A percentile compares a stretch with the other conserved stretches of the same genome.
Evolutionary conservation across 176 grass and related monocot genomes (phyloP).

Genomic region (Elymus sibiricus): DNA sequence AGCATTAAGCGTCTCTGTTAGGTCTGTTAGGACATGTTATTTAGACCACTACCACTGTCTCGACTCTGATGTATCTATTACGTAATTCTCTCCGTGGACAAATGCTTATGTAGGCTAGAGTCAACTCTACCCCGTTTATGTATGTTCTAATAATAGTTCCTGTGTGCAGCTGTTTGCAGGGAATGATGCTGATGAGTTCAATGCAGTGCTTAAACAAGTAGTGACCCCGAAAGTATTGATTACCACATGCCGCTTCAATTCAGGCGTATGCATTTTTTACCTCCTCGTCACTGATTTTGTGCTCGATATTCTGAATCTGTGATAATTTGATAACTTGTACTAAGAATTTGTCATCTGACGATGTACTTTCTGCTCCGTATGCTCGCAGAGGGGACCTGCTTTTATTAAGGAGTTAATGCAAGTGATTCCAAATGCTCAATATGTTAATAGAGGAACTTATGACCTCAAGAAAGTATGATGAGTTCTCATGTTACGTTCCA

Average conservation of each 20-base stretch:
- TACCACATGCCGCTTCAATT: slow-evolving; percentile 90
- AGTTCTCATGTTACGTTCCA: neutral
- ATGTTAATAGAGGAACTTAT: slow-evolving; percentile 83
- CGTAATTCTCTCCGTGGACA: neutral
- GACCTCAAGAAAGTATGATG: slow-evolving; percentile 91
- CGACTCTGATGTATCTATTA: neutral
- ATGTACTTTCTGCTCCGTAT: slow-evolving; percentile 10
- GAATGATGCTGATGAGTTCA: slow-evolving; percentile 96
- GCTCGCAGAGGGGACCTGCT: slow-evolving; percentile 65
- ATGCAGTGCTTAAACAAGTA: slow-evolving; percentile 63
- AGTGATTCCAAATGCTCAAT: slow-evolving; percentile 86
- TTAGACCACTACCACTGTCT: neutral
- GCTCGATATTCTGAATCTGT: neutral
- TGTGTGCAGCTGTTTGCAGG: slow-evolving; percentile 72
- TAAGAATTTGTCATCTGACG: neutral
- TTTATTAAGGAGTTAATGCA: slow-evolving; percentile 81
- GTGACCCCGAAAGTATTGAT: slow-evolving; percentile 75
- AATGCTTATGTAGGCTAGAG: neutral
- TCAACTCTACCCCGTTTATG: neutral
- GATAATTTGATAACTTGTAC: neutral
- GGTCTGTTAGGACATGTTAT: neutral
- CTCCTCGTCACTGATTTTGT: neutral
- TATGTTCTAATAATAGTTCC: neutral
- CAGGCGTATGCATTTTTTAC: slow-evolving; percentile 50
- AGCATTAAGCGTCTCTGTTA: neutral